Base-by-base conservation (phyloP, 345 rosid species). In the Anastatica hierochuntica region DNA sequence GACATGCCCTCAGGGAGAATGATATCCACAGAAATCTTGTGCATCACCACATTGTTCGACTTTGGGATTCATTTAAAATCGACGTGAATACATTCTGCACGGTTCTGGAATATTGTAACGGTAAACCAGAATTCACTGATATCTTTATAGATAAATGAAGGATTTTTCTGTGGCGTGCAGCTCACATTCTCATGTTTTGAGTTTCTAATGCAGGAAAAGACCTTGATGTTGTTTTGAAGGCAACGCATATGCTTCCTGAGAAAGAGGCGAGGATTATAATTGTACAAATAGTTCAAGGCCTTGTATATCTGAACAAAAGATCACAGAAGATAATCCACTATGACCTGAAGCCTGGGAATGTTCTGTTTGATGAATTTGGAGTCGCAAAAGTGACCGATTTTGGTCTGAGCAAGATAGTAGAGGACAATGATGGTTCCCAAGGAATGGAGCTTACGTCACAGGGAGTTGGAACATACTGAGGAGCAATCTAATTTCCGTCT, bases 381-480 rank as follows among this genome's bases (percentile, higher is more conserved):
- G 74, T 85, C 30, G 97, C 99, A 56, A 94, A 94, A 79, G 94
- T 94, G 58, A 92, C 99, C 30, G 99, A 94, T 77, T 94, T 94
- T 76, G 99, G 99, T 69, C 87, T 94, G 47, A 94, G 99, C 79
- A 94, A 94, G 77, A 88, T 94, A 33, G 90, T 94, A 66, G 97
- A 94, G 74, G 87, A 83, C 47, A 76, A 85, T 71, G 87, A 78
- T 63, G 97, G 95, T 60, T 81, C 99, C 16, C 94, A 80, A 74
- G 99, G 99, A 41, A 94, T 88, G 99, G 99, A 94, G 69, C 95
- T 94, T 63, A 94, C 99, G 24, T 94, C 99, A 58, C 99, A 88
- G 65, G 99, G 99, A 69, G 99, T 97, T 59, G 99, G 99, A 71
- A 88, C 99, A 29, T 88, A 94, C 71, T 94, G 99, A 97, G 85